Evolutionary conservation across 169 alveolate species (phyloP).

Genomic region (Plasmodium malariae): DNA sequence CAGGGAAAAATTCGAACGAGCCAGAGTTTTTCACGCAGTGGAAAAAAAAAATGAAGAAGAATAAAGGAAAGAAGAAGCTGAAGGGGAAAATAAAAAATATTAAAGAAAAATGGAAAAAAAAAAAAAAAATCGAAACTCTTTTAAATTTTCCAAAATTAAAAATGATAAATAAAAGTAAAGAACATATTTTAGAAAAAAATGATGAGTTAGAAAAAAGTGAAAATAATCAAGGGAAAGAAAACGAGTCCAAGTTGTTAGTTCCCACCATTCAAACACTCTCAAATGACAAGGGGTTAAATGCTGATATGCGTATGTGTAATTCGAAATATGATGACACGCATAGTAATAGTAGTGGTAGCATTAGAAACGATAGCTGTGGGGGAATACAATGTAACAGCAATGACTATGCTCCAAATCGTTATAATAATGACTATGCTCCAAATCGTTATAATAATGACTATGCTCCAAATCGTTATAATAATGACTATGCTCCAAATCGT

Average conservation of each 20-base stretch:
- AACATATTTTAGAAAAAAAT: slow-evolving; percentile 18
- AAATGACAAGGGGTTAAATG: no score
- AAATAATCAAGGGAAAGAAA: not conserved
- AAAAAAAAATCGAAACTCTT: slow-evolving; percentile 38
- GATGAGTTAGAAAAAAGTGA: not conserved
- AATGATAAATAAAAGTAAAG: slow-evolving; percentile 26
- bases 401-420: no score
- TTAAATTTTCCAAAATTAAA: slow-evolving; percentile 34
- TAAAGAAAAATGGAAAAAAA: slow-evolving; percentile 45
- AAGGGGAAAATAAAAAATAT: slow-evolving; percentile 31
- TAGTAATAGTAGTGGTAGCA: no score
- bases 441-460: no score
- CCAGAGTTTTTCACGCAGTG: not conserved
- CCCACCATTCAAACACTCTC: no score
- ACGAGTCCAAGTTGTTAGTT: not conserved
- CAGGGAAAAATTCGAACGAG: not conserved
- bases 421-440: no score
- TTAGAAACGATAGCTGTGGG: no score
- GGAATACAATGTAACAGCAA: no score
- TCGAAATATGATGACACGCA: no score
- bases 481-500: no score
- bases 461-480: no score
- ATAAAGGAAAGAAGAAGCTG: slow-evolving; percentile 10
- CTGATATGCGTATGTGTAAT: no score
- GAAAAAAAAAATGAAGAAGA: slow-evolving; percentile 9